These are phyloP conservation scores for Russula olivacea DNA, from an alignment of 768 basidiomycete species.

Conservation along the genomic window DNA sequence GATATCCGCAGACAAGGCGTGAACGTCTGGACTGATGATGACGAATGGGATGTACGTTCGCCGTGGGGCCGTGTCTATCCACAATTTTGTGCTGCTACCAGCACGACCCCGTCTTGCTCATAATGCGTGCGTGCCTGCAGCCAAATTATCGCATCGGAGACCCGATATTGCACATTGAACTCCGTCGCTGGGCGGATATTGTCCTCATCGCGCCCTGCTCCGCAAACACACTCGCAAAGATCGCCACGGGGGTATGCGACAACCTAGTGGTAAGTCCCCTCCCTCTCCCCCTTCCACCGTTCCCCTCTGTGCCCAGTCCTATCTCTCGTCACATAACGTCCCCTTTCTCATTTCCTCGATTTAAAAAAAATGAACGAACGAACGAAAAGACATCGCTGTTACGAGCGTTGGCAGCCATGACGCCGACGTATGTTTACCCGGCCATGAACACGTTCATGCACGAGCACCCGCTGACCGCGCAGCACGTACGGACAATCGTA, in stretches of 20 bases:
- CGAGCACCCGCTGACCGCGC: constrained; percentile 82
- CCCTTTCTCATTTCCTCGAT: too few relatives aligned
- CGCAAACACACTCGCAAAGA: constrained; percentile 94
- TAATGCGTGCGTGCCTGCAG: constrained; percentile 35
- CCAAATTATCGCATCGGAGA: constrained; percentile 72
- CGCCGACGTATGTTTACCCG: constrained; percentile 87
- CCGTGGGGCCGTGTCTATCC: constrained; percentile 7
- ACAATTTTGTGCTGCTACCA: too few relatives aligned
- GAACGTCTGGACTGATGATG: constrained; percentile 80
- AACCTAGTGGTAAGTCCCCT: constrained; percentile 64
- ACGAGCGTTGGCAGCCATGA: constrained; percentile 75
- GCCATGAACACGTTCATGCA: constrained; percentile 99
- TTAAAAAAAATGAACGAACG: neutral
- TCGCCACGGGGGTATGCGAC: constrained; percentile 83
- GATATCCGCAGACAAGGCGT: constrained; percentile 49
- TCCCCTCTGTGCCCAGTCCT: too few relatives aligned
- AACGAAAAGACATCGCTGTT: constrained; percentile 62
- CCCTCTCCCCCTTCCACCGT: neutral
- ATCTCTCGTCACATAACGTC: too few relatives aligned
- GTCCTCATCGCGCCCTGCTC: constrained; percentile 95
- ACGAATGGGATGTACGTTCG: constrained; percentile 93
- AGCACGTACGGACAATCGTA: constrained; percentile 69
- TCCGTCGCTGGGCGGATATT: constrained; percentile 89
- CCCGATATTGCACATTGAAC: constrained; percentile 94
- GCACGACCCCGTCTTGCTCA: neutral